Conservation (phyloP, 169 alveolate species). For the Nephromyces sp. region DNA sequence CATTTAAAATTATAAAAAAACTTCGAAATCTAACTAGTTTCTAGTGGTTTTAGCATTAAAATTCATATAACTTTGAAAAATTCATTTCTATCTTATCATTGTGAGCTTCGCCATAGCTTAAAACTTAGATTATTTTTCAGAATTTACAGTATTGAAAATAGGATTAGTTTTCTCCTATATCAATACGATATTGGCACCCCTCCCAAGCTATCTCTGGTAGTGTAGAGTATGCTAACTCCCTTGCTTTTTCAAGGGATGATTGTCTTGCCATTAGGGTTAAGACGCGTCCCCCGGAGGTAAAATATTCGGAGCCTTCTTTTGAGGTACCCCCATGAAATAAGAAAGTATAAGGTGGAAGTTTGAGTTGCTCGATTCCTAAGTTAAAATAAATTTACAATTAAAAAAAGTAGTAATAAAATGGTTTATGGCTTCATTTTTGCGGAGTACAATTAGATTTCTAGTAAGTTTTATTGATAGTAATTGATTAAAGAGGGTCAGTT, state of each 20-base stretch:
- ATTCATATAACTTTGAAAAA: too few relatives aligned
- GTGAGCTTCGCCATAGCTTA: too few relatives aligned
- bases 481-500: background rate
- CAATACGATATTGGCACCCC: background rate
- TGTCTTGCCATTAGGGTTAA: background rate
- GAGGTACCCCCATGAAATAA: background rate
- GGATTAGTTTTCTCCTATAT: too few relatives aligned
- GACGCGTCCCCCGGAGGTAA: background rate
- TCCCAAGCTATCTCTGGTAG: background rate
- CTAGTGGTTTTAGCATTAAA: too few relatives aligned
- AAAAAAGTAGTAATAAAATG: background rate
- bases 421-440: background rate
- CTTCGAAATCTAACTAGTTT: too few relatives aligned
- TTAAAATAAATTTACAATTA: background rate
- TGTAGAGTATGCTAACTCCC: background rate
- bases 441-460: background rate
- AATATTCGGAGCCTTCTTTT: background rate
- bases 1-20: too few relatives aligned
- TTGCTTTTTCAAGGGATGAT: background rate
- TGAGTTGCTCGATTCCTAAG: background rate
- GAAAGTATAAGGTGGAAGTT: too few relatives aligned
- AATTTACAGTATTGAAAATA: too few relatives aligned
- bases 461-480: background rate
- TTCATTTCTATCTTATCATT: too few relatives aligned
- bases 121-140: too few relatives aligned